Conservation (phyloP, 768 basidiomycete genomes). For the Amanita rubescens region DNA sequence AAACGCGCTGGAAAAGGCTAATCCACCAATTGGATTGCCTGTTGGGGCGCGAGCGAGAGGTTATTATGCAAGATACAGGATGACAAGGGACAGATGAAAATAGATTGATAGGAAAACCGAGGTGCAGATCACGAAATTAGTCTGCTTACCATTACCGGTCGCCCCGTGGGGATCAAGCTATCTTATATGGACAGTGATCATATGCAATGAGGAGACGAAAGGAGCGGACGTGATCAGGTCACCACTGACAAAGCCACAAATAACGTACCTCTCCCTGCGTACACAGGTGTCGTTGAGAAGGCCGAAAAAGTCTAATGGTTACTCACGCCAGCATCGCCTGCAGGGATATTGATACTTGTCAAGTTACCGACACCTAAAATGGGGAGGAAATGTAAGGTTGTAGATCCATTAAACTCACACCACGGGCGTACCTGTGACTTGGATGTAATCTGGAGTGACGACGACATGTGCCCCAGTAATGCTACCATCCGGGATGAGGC, state of each 20-base stretch:
- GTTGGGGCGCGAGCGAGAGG: no score
- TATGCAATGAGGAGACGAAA: no score
- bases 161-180: slow-evolving; percentile 67
- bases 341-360: slow-evolving; percentile 56
- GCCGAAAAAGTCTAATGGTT: no score
- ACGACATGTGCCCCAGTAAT: slow-evolving; percentile 63
- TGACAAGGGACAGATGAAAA: no score
- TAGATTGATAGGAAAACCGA: neutral
- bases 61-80: neutral
- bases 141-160: slow-evolving; percentile 45
- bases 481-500: slow-evolving; percentile 66
- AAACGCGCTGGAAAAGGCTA: slow-evolving; percentile 72
- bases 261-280: slow-evolving; percentile 4
- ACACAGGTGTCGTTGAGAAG: neutral
- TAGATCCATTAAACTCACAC: neutral
- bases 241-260: no score
- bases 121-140: neutral
- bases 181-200: no score
- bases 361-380: slow-evolving; percentile 53
- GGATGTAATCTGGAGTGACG: slow-evolving; percentile 68
- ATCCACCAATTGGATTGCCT: slow-evolving; percentile 56
- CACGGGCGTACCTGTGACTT: slow-evolving; percentile 46
- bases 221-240: no score
- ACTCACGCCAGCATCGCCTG: slow-evolving; percentile 47
- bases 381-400: neutral